Conservation (phyloP, 495 filamentous ascomycete genomes). For the Lineolata rhizophorae region DNA sequence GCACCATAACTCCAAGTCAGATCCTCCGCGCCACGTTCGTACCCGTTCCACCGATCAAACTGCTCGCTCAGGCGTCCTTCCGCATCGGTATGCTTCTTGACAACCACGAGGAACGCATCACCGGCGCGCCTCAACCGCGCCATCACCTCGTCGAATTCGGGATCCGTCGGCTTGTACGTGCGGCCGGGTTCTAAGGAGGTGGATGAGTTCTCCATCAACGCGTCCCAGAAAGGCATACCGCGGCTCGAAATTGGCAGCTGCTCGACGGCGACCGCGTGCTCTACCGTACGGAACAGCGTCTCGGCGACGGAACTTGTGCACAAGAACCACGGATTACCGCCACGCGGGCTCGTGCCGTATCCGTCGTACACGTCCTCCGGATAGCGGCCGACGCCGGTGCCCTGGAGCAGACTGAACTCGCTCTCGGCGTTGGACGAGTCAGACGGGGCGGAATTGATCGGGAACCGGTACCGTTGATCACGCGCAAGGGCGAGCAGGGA, state of each 20-base stretch:
- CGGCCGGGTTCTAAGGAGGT: constrained; percentile 2
- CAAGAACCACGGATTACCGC: constrained; percentile 26
- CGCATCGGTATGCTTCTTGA: constrained; percentile 12
- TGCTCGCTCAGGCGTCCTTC: constrained; percentile 16
- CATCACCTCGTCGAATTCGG: constrained; percentile 12
- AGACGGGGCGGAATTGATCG: constrained; percentile 14
- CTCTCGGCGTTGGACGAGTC: constrained; percentile 5
- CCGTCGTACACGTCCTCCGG: constrained; percentile 25
- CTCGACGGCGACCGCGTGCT: constrained; percentile 8
- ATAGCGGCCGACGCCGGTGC: constrained; percentile 21
- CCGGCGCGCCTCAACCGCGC: constrained; percentile 12
- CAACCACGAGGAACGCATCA: constrained; percentile 17
- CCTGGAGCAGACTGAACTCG: too few species aligned
- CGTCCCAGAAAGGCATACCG: constrained; percentile 16
- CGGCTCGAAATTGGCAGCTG: constrained; percentile 10
- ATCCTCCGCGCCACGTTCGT: constrained; percentile 17
- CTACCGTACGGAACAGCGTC: constrained; percentile 13
- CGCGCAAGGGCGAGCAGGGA: constrained; percentile 16
- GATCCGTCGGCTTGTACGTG: constrained; percentile 5
- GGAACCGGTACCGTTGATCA: constrained; percentile 16
- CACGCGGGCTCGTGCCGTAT: constrained; percentile 12
- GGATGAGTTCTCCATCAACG: constrained; percentile 8
- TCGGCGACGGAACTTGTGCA: constrained; percentile 20
- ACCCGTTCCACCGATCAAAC: constrained; percentile 18
- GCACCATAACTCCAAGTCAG: constrained; percentile 19